These are phyloP conservation scores for Fusarium staphyleae DNA, from an alignment of 2,329 filamentous ascomycete species.

Conservation along the genomic window DNA sequence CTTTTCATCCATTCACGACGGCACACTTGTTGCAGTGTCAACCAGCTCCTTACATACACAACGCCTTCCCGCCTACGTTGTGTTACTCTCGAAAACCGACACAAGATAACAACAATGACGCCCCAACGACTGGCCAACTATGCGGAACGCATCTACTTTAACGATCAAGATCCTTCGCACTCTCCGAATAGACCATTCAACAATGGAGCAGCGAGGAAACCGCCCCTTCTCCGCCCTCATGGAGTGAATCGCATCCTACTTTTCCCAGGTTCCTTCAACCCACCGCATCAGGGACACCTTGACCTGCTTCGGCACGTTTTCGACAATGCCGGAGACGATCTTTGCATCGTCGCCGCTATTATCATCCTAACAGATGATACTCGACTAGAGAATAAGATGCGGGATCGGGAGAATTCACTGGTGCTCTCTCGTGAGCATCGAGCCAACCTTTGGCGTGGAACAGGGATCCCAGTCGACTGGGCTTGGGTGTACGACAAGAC, in stretches of 20 bases:
- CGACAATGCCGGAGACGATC: conserved; percentile 37
- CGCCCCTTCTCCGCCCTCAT: conserved; percentile 15
- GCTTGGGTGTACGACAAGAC: conserved; percentile 37
- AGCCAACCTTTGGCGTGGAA: conserved; percentile 38
- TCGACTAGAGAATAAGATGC: conserved; percentile 35
- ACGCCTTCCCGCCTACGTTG: too few species aligned
- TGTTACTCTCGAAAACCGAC: too few species aligned
- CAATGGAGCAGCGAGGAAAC: not conserved
- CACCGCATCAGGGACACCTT: conserved; percentile 47
- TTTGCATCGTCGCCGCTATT: conserved; percentile 45
- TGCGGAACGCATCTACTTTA: conserved; percentile 18
- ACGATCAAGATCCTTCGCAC: not conserved
- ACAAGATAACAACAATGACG: conserved; percentile 7
- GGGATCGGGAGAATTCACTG: conserved; percentile 8
- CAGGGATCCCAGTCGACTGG: conserved; percentile 28
- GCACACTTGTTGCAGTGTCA: too few species aligned
- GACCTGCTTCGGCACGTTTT: conserved; percentile 44
- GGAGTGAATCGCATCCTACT: conserved; percentile 44
- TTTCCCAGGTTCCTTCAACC: conserved; percentile 50
- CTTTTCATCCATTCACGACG: not conserved
- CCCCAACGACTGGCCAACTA: conserved; percentile 21
- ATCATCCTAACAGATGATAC: conserved; percentile 41
- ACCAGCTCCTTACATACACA: too few species aligned
- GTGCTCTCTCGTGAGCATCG: conserved; percentile 35
- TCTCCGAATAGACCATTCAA: conserved; percentile 26